phyloP scores from a whole-genome alignment of 306 rosid species.

The Inga oerstediana region DNA sequence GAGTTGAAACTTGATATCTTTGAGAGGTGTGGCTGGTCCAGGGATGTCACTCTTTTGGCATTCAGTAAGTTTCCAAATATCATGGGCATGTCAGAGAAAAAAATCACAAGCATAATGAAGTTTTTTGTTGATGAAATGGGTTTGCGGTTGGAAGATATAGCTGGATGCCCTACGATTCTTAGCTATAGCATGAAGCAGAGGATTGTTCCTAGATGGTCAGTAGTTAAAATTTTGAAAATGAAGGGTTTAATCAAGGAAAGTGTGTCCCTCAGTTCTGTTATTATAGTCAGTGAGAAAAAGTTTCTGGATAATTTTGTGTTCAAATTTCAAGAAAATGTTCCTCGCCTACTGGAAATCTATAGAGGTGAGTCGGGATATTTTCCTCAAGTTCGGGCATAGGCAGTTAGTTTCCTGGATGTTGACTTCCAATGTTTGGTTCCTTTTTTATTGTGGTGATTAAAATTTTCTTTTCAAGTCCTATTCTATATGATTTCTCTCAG shows the following conservation, averaged over 20 bases:
- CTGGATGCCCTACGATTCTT: background rate
- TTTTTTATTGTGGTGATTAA: background rate
- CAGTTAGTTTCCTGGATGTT: background rate
- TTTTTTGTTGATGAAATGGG: background rate
- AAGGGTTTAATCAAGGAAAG: background rate
- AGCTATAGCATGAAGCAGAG: constrained; percentile 30
- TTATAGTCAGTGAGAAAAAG: background rate
- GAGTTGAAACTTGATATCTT: background rate
- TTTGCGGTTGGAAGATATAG: background rate
- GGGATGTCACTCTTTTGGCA: constrained; percentile 9
- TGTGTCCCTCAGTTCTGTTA: background rate
- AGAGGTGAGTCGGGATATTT: background rate
- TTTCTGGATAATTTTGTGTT: background rate
- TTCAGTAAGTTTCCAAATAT: background rate
- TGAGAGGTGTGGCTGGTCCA: background rate
- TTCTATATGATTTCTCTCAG: background rate
- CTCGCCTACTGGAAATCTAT: background rate
- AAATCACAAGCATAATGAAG: background rate
- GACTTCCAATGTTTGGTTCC: background rate
- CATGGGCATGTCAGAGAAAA: background rate
- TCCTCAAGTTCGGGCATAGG: background rate
- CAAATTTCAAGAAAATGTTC: background rate
- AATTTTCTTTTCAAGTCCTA: background rate
- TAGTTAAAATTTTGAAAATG: background rate
- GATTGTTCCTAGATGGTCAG: constrained; percentile 14